A percentile compares a stretch with the other conserved stretches of the same genome.
phyloP scores from a whole-genome alignment of 371 early-diverging fungal genomes.

The Mucor sp. region DNA sequence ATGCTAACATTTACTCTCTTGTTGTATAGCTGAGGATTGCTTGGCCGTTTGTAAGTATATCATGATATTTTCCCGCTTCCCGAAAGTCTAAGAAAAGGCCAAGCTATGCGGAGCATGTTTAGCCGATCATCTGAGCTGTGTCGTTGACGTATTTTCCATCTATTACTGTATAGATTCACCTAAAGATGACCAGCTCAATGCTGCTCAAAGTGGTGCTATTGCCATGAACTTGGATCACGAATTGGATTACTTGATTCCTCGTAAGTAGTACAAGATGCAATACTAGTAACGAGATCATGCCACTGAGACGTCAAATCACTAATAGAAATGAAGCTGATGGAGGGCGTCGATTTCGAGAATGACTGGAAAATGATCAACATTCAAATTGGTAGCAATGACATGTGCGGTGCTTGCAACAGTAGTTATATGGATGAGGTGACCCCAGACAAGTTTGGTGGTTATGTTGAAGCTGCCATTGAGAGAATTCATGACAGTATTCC shows the following conservation, averaged over 20 bases:
- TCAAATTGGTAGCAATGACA: conserved; percentile 45
- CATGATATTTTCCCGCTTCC: not conserved
- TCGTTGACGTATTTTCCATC: not conserved
- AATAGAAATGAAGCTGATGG: not conserved
- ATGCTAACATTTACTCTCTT: not conserved
- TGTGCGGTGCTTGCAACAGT: conserved; percentile 22
- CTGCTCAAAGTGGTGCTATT: conserved; percentile 41
- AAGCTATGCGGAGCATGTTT: not conserved
- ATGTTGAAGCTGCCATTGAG: conserved; percentile 24
- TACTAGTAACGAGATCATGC: not conserved
- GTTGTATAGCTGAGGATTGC: conserved; percentile 2
- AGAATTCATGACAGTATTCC: conserved; percentile 25
- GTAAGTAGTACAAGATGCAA: conserved; percentile 12
- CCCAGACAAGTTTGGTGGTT: conserved; percentile 23
- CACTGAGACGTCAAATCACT: not conserved
- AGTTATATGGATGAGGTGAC: conserved; percentile 7
- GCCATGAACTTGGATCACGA: conserved; percentile 38
- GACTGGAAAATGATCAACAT: conserved; percentile 53
- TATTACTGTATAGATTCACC: conserved; percentile 31
- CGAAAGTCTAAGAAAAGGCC: not conserved
- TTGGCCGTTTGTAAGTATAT: conserved; percentile 3
- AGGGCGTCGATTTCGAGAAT: conserved; percentile 22
- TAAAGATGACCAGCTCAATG: conserved; percentile 37
- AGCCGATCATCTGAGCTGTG: not conserved
- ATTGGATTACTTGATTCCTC: conserved; percentile 35